These are phyloP conservation scores for Schwanniomyces pseudopolymorphus DNA, from an alignment of 805 yeast species.

Conservation along the genomic window DNA sequence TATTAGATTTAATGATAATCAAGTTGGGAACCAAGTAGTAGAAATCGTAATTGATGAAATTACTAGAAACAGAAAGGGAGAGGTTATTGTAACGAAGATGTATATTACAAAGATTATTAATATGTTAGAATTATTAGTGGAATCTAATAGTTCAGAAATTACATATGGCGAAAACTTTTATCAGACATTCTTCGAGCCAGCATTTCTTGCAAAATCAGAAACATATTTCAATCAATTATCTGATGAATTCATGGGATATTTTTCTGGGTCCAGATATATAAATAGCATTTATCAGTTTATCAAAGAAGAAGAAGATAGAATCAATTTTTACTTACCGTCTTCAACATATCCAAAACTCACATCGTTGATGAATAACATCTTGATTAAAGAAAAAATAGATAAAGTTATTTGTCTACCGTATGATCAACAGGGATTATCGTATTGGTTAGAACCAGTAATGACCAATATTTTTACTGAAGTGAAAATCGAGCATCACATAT, in stretches of 20 bases:
- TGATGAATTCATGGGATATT: conserved; percentile 38
- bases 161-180: conserved; percentile 60
- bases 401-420: conserved; percentile 46
- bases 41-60: conserved; percentile 54
- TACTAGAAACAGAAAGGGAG: conserved; percentile 51
- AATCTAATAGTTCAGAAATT: conserved; percentile 25
- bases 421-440: conserved; percentile 55
- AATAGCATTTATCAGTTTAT: conserved; percentile 52
- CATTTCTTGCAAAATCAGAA: conserved; percentile 53
- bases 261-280: conserved; percentile 57
- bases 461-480: conserved; percentile 10
- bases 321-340: conserved; percentile 52
- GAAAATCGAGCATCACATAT: conserved; percentile 19
- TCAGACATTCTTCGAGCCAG: conserved; percentile 64
- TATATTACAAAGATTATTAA: conserved; percentile 59
- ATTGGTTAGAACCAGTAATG: conserved; percentile 53
- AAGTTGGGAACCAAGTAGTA: conserved; percentile 53
- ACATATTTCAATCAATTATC: conserved; percentile 53
- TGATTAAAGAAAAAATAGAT: conserved; percentile 58
- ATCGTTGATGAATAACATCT: conserved; percentile 55
- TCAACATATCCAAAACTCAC: conserved; percentile 54
- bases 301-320: conserved; percentile 60
- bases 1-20: conserved; percentile 47
- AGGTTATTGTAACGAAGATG: conserved; percentile 55
- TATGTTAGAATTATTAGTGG: conserved; percentile 70